These are phyloP conservation scores for Blastocystis sp. DNA, from an alignment of 352 stramenopile genomes.

Conservation along the genomic window DNA sequence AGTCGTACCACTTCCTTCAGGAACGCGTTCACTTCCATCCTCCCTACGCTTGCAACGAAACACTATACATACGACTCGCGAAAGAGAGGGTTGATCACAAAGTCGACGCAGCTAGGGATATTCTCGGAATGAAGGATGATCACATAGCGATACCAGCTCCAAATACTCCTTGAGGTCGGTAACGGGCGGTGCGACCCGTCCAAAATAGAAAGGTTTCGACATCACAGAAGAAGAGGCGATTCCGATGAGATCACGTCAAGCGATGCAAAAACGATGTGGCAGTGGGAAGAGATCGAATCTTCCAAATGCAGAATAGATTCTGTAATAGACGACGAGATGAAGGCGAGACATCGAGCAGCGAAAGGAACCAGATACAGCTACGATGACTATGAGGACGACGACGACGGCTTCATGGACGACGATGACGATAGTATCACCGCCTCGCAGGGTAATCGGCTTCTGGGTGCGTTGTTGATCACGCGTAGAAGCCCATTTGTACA, in stretches of 20 bases:
- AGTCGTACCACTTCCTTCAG: constrained; percentile 23
- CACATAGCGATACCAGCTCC: neutral
- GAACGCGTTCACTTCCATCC: neutral
- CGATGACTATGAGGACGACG: constrained; percentile 33
- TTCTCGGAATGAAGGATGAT: neutral
- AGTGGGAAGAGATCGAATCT: too few species aligned
- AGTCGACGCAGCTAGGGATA: constrained; percentile 57
- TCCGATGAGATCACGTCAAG: too few species aligned
- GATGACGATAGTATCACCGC: constrained; percentile 23
- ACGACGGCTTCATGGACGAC: constrained; percentile 7
- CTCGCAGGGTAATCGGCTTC: neutral
- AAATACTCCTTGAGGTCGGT: constrained; percentile 29
- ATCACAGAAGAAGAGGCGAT: constrained; percentile 24
- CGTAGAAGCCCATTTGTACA: constrained; percentile 21
- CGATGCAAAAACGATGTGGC: too few species aligned
- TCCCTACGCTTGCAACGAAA: constrained; percentile 65
- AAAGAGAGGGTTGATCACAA: constrained; percentile 70
- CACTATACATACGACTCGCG: constrained; percentile 67
- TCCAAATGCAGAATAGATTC: too few species aligned
- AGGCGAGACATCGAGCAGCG: constrained; percentile 20
- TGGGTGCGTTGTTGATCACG: neutral
- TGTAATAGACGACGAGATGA: too few species aligned
- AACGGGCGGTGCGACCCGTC: neutral
- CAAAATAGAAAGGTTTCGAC: constrained; percentile 16
- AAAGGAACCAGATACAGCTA: constrained; percentile 54